Conservation (phyloP, 176 grass and related monocot genomes). For the Cenchrus fungigraminus region DNA sequence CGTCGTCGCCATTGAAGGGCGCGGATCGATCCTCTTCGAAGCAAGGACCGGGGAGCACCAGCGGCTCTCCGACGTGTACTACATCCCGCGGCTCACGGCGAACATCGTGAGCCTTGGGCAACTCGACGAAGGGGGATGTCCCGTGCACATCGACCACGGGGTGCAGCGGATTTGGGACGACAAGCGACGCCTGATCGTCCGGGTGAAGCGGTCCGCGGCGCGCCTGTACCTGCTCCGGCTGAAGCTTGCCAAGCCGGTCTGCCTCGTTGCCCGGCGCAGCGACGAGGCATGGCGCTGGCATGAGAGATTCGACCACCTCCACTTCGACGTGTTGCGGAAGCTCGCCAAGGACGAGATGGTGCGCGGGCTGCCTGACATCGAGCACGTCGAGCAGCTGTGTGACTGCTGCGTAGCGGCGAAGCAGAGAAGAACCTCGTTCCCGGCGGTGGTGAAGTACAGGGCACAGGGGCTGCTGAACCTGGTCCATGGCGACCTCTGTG, state of each 20-base stretch:
- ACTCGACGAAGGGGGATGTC: too few species aligned
- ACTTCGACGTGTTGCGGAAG: not conserved
- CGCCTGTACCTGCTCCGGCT: not conserved
- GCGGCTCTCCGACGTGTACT: too few species aligned
- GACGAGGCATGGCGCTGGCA: not conserved
- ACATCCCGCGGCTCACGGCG: too few species aligned
- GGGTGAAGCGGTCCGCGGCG: not conserved
- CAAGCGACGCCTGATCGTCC: too few species aligned
- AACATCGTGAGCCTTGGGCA: too few species aligned
- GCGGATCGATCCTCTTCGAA: too few species aligned
- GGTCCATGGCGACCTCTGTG: not conserved
- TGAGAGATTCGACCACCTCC: not conserved
- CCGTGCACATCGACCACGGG: too few species aligned
- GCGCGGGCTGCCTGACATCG: rapidly evolving
- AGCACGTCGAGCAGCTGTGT: not conserved
- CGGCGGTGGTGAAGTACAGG: not conserved
- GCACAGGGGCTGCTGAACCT: not conserved
- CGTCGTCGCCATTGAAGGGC: too few species aligned
- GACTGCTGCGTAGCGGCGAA: not conserved
- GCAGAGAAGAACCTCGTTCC: not conserved
- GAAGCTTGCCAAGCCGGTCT: rapidly evolving
- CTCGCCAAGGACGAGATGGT: not conserved
- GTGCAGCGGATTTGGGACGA: too few species aligned
- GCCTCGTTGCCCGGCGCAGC: rapidly evolving
- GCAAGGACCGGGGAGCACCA: too few species aligned